Base-by-base conservation (phyloP, 495 filamentous ascomycete genomes). In the Sporormia fimetaria region DNA sequence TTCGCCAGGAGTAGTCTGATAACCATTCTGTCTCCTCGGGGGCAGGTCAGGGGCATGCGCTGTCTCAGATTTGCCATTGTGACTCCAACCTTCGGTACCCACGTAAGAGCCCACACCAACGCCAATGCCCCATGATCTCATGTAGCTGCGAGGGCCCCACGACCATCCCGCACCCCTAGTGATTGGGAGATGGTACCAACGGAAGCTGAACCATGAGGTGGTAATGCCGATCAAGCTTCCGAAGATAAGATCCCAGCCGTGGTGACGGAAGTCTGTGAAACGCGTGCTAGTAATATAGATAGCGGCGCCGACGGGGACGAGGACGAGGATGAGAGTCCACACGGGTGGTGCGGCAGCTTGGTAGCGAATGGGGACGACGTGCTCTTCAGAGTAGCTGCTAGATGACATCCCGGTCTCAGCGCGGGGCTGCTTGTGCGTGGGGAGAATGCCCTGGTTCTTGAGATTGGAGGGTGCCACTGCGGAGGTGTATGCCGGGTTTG, bases 241-340 rank as follows among this genome's bases (percentile, higher is more conserved):
- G 42, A 63, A 71, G 2, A 83, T 56, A 36, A 82, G 67, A 46
- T 83, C 79, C 37, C 79, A 75, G 3, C 69, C 75, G 26, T 75
- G 69, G 43, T 83, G 78, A 5, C 70, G 61, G 50, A 64, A 78
- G 42, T 83, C 69, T 15, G 69, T 70, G 64, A 68, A 83, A 6
- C 79, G 69, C 8, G 78, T 77, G 6, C 64, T 62, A 9, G 68
- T 56, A 21, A 83, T 76, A 58, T 76, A 81, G 18, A 68, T 67
- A 0, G 79, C 77, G 1, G 69, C 59, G 3, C 66, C 67, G 10
- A 73, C 57, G 3, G 77, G 74, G 1, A 76, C 55, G 34, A 79
- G 66, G 0, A 69, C 63, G 16, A 76, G 28, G 26, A 79, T 59
- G 47, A 81, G 60, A 20, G 73, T 61, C 25, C 71, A 71, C 8